phyloP scores from a whole-genome alignment of 352 stramenopile genomes.

The Hyphochytrium catenoides region DNA sequence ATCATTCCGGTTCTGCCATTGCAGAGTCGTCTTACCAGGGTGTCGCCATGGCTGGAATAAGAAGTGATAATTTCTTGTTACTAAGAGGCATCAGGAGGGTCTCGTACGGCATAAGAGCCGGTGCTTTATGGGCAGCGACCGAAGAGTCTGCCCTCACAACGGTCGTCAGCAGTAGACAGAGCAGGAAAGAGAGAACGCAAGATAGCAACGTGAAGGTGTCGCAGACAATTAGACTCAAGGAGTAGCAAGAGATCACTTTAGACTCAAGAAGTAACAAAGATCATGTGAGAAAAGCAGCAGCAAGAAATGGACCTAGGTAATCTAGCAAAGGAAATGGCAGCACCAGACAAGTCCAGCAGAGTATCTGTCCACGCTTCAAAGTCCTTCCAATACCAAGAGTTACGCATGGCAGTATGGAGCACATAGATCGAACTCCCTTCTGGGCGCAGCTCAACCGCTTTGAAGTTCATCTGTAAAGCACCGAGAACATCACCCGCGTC shows the following conservation, averaged over 20 bases:
- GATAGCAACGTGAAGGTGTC: slow-evolving; percentile 20
- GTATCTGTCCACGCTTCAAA: too few relatives aligned
- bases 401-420: too few relatives aligned
- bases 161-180: slow-evolving; percentile 7
- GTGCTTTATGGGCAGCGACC: background rate
- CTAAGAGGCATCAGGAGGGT: slow-evolving; percentile 27
- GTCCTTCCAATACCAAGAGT: too few relatives aligned
- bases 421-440: too few relatives aligned
- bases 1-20: background rate
- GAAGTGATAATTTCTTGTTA: slow-evolving; percentile 18
- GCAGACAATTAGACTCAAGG: slow-evolving; percentile 32
- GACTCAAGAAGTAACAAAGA: slow-evolving; percentile 11
- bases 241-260: slow-evolving; percentile 20
- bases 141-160: background rate
- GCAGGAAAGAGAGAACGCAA: slow-evolving; percentile 13
- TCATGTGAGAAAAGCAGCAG: too few relatives aligned
- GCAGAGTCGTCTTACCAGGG: background rate
- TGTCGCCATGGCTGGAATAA: slow-evolving; percentile 10
- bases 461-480: too few relatives aligned
- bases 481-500: too few relatives aligned
- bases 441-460: too few relatives aligned
- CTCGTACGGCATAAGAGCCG: slow-evolving; percentile 33
- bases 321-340: too few relatives aligned
- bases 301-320: too few relatives aligned
- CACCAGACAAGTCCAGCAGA: too few relatives aligned